phyloP scores from a whole-genome alignment of 352 stramenopile species.

The Globisporangium heterothallicum region DNA sequence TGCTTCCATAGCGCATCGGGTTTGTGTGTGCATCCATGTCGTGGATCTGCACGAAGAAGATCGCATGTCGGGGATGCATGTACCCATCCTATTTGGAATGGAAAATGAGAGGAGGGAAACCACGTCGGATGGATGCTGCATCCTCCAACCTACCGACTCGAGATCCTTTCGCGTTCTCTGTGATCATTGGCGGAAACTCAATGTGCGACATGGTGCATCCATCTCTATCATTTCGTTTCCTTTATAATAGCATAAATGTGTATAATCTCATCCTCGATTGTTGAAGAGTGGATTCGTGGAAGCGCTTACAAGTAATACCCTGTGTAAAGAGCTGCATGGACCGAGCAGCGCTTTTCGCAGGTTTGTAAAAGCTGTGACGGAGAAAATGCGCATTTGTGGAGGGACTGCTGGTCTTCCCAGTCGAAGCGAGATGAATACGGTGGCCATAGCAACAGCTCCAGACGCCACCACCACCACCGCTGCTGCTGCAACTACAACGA shows the following conservation, averaged over 20 bases:
- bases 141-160: neutral
- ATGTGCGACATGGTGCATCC: constrained; percentile 32
- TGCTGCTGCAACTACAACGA: neutral
- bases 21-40: too few relatives aligned
- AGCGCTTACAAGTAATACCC: neutral
- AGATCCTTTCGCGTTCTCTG: neutral
- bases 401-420: neutral
- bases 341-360: neutral
- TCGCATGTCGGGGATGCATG: too few relatives aligned
- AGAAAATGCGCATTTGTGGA: constrained; percentile 7
- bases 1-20: too few relatives aligned
- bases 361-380: constrained; percentile 3
- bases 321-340: neutral
- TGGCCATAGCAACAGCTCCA: neutral
- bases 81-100: too few relatives aligned
- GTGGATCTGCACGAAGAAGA: too few relatives aligned
- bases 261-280: neutral
- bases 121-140: neutral
- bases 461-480: constrained; percentile 1
- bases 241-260: neutral
- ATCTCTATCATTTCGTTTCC: neutral
- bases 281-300: too few relatives aligned
- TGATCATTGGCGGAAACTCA: neutral
- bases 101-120: neutral
- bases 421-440: constrained; percentile 7